Evolutionary conservation across 2,329 filamentous ascomycete genomes (phyloP).

Genomic region (Nigrospora sphaerica): DNA sequence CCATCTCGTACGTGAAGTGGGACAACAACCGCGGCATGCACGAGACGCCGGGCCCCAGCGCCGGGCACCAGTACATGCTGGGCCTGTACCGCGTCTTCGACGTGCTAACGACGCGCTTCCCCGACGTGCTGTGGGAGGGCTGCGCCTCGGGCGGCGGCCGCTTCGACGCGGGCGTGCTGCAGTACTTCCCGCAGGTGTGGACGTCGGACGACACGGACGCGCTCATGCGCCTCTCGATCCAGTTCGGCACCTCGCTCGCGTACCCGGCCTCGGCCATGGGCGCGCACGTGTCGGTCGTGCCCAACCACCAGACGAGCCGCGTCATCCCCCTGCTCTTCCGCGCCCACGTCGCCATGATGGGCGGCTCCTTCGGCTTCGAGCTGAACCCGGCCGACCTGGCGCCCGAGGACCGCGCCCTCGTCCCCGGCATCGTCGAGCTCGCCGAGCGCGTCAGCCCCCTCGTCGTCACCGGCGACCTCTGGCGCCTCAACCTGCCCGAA

Average conservation of each 20-base stretch:
- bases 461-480: constrained; percentile 51
- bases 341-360: constrained; percentile 62
- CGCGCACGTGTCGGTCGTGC: constrained; percentile 56
- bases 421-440: constrained; percentile 46
- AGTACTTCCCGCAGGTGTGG: constrained; percentile 62
- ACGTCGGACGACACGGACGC: constrained; percentile 60
- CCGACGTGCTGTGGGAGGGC: constrained; percentile 58
- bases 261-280: constrained; percentile 59
- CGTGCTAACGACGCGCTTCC: constrained; percentile 50
- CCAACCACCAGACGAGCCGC: constrained; percentile 50
- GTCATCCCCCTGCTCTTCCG: constrained; percentile 52
- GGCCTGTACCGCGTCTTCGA: constrained; percentile 58
- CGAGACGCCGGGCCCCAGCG: constrained; percentile 46
- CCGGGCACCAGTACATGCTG: constrained; percentile 53
- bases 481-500: constrained; percentile 50
- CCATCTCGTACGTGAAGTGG: constrained; percentile 59
- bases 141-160: constrained; percentile 59
- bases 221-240: constrained; percentile 52
- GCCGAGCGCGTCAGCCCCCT: constrained; percentile 53
- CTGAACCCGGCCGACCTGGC: constrained; percentile 47
- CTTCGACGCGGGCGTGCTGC: constrained; percentile 55
- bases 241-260: constrained; percentile 55
- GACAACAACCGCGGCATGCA: constrained; percentile 61
- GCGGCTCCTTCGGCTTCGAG: constrained; percentile 59
- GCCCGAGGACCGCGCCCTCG: constrained; percentile 40